Percentiles rank a stretch among this genome's conserved stretches.
phyloP scores from a whole-genome alignment of 208 protist species.

The Leishmania turanica region DNA sequence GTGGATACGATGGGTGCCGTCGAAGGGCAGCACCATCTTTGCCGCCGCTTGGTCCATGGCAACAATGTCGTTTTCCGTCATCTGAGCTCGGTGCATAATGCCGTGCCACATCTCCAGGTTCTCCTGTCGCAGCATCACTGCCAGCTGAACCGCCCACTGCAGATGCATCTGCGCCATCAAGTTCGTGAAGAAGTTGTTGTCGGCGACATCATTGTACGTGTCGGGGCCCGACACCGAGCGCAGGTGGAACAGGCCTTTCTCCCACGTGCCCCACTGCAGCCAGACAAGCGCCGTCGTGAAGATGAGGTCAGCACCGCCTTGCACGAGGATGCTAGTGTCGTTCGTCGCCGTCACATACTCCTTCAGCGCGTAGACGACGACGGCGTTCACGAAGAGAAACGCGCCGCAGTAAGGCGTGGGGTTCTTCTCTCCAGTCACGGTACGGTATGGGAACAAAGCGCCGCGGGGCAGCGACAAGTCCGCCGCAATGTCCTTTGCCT shows the following conservation, averaged over 20 bases:
- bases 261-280: slow-evolving; percentile 89
- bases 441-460: slow-evolving; percentile 84
- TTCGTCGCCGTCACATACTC: slow-evolving; percentile 85
- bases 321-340: slow-evolving; percentile 74
- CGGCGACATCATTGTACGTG: slow-evolving; percentile 81
- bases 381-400: slow-evolving; percentile 87
- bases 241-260: slow-evolving; percentile 82
- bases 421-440: slow-evolving; percentile 81
- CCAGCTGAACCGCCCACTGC: slow-evolving; percentile 80
- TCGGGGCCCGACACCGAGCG: slow-evolving; percentile 87
- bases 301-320: slow-evolving; percentile 83
- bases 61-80: slow-evolving; percentile 76
- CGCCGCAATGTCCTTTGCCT: slow-evolving; percentile 70
- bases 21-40: slow-evolving; percentile 82
- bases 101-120: slow-evolving; percentile 58
- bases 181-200: slow-evolving; percentile 94
- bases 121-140: slow-evolving; percentile 51
- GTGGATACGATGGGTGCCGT: slow-evolving; percentile 79
- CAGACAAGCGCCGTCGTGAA: slow-evolving; percentile 83
- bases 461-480: slow-evolving; percentile 86
- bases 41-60: slow-evolving; percentile 73
- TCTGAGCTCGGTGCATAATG: slow-evolving; percentile 63
- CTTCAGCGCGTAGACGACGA: slow-evolving; percentile 77
- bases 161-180: slow-evolving; percentile 88
- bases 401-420: slow-evolving; percentile 69